Evolutionary conservation across 225 moss, liverwort and hornwort species (phyloP).

Genomic region (Sphagnum contortum): DNA sequence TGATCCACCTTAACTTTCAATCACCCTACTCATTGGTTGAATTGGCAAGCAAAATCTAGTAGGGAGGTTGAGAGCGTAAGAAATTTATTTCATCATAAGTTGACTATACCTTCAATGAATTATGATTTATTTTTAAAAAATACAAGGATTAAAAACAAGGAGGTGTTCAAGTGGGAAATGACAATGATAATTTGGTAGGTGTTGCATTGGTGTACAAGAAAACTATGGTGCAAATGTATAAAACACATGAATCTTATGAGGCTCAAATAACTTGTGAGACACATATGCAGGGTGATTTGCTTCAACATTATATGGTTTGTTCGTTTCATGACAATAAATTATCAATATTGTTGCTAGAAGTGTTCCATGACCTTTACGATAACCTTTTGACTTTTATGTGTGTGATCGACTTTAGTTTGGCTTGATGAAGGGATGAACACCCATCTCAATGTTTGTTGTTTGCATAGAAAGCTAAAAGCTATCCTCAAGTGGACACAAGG

Average conservation of each 20-base stretch:
- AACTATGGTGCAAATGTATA: conserved; percentile 61
- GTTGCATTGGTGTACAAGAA: conserved; percentile 59
- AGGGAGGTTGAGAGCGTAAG: conserved; percentile 70
- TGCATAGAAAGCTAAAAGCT: too few species aligned
- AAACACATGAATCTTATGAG: conserved; percentile 59
- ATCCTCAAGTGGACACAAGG: conserved; percentile 27
- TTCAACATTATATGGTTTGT: conserved; percentile 78
- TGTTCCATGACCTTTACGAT: too few species aligned
- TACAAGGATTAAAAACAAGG: conserved; percentile 76
- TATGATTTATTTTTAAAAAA: conserved; percentile 43
- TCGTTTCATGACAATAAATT: too few species aligned
- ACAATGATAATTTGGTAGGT: conserved; percentile 53
- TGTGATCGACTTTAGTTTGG: too few species aligned
- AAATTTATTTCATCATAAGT: conserved; percentile 68
- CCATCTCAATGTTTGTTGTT: too few species aligned
- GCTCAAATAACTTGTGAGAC: conserved; percentile 43
- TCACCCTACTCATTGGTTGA: background rate
- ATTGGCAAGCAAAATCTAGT: conserved; percentile 36
- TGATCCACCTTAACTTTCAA: too few species aligned
- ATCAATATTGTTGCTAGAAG: too few species aligned
- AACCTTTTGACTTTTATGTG: too few species aligned
- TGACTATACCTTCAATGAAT: conserved; percentile 64
- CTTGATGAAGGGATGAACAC: too few species aligned
- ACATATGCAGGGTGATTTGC: conserved; percentile 55
- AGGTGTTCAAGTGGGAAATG: conserved; percentile 51